Evolutionary conservation across 495 filamentous ascomycete genomes (phyloP).

Genomic region (Penicillium nucicola): DNA sequence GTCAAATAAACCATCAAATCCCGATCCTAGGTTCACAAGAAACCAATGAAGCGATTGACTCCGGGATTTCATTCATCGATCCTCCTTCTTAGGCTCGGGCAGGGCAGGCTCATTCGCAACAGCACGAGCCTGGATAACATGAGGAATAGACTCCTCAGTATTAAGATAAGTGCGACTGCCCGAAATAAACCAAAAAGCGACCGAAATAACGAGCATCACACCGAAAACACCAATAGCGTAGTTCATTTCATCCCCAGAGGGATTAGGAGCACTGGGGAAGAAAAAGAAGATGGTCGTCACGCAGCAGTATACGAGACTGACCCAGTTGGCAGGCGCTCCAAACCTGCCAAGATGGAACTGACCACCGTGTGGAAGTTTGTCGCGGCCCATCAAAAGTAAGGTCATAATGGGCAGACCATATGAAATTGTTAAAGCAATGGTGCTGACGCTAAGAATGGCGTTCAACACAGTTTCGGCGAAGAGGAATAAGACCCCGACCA

Average conservation of each 20-base stretch:
- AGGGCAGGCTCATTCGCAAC: conserved; percentile 18
- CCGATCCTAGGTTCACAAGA: not conserved
- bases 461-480: conserved; percentile 44
- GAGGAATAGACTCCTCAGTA: conserved; percentile 35
- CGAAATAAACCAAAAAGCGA: conserved; percentile 41
- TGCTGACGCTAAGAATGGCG: conserved; percentile 45
- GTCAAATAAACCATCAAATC: no score
- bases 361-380: conserved; percentile 36
- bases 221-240: conserved; percentile 48
- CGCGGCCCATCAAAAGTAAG: conserved; percentile 35
- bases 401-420: conserved; percentile 42
- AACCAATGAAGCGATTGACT: not conserved
- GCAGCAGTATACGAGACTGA: conserved; percentile 39
- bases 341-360: conserved; percentile 35
- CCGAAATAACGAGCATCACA: conserved; percentile 43
- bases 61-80: not conserved
- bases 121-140: conserved; percentile 34
- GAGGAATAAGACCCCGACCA: conserved; percentile 41
- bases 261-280: conserved; percentile 39
- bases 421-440: conserved; percentile 43
- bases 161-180: conserved; percentile 34
- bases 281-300: conserved; percentile 46
- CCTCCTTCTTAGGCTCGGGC: conserved; percentile 12
- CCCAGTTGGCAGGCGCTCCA: conserved; percentile 31
- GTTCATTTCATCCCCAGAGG: conserved; percentile 40